Conservation (phyloP, 208 protist species). For the Leishmania tropica region DNA sequence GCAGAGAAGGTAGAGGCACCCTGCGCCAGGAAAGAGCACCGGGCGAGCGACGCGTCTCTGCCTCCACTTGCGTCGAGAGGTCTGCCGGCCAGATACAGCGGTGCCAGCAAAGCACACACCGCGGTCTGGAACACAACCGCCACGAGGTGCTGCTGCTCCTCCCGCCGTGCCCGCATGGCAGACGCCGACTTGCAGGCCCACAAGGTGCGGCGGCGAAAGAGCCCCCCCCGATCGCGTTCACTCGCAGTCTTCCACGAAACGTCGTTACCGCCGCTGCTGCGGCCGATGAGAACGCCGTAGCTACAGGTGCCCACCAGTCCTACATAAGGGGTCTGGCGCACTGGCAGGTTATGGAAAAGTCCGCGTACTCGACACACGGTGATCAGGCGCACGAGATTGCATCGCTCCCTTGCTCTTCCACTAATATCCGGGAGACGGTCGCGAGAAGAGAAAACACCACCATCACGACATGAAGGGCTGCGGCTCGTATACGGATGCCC, state of each 20-base stretch:
- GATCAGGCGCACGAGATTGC: background rate
- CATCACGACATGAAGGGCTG: background rate
- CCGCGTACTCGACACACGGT: slow-evolving; percentile 35
- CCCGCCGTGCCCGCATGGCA: slow-evolving; percentile 23
- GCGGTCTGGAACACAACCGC: slow-evolving; percentile 24
- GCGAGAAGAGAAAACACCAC: background rate
- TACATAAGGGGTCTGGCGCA: slow-evolving; percentile 33
- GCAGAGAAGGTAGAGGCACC: slow-evolving; percentile 4
- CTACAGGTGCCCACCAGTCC: background rate
- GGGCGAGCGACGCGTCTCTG: background rate
- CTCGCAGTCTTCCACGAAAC: background rate
- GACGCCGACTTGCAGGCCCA: slow-evolving; percentile 17
- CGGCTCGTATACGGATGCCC: background rate
- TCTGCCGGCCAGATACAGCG: slow-evolving; percentile 28
- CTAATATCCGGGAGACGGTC: background rate
- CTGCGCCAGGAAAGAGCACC: background rate
- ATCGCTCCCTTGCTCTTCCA: background rate
- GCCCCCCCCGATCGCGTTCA: background rate
- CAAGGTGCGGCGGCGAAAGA: background rate
- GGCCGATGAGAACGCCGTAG: background rate
- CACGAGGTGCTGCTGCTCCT: slow-evolving; percentile 29
- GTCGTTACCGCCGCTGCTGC: no score
- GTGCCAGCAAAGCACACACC: slow-evolving; percentile 27
- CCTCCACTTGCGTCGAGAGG: background rate
- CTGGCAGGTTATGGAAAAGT: slow-evolving; percentile 50